Conservation (phyloP, 139 green algal species). For the Chlorella sp. region DNA sequence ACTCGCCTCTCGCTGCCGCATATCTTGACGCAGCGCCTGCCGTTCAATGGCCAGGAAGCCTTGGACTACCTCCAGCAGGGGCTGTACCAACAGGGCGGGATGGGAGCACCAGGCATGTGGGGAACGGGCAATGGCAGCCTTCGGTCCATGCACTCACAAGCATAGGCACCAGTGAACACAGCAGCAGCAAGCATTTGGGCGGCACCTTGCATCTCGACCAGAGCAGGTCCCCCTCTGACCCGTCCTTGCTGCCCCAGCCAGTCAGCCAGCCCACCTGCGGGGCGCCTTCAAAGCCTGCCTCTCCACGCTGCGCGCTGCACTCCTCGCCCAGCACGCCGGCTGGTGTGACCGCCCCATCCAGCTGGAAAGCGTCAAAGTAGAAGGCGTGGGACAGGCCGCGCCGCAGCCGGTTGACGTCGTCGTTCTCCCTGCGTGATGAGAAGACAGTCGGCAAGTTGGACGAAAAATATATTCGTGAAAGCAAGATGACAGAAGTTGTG, state of each 20-base stretch:
- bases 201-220: no score
- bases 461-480: no score
- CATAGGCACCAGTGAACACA: not conserved
- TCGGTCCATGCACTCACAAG: no score
- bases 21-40: conserved; percentile 4
- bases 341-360: conserved; percentile 23
- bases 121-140: not conserved
- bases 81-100: conserved; percentile 6
- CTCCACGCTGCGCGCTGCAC: not conserved
- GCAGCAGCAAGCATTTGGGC: not conserved
- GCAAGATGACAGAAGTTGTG: no score
- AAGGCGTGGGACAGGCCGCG: conserved; percentile 18
- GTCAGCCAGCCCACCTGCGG: conserved; percentile 2
- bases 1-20: not conserved
- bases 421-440: conserved; percentile 34
- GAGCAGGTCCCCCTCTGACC: no score
- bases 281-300: not conserved
- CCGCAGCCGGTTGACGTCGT: conserved; percentile 45
- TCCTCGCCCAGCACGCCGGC: conserved; percentile 38
- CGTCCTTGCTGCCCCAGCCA: no score
- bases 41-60: conserved; percentile 5
- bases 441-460: no score
- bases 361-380: conserved; percentile 28
- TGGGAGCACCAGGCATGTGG: not conserved
- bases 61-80: conserved; percentile 10